Conservation (phyloP, 768 basidiomycete species). For the Tricholoma flavovirens region DNA sequence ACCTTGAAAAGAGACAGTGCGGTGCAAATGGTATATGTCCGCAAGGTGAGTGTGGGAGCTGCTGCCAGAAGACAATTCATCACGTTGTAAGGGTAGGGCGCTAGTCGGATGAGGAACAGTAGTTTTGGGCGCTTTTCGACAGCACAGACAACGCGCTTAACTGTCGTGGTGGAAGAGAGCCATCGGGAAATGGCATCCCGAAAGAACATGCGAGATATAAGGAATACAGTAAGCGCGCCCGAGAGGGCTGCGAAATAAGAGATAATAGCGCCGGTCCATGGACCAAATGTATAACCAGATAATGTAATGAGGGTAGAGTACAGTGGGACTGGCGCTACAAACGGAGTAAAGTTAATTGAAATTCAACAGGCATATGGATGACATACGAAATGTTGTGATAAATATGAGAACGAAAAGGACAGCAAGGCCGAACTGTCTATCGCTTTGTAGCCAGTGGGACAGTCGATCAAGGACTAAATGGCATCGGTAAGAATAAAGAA, state of each 20-base stretch:
- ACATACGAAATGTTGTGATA: slow-evolving; percentile 82
- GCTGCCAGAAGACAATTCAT: slow-evolving; percentile 93
- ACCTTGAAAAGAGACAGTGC: slow-evolving; percentile 84
- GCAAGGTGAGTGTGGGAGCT: slow-evolving; percentile 72
- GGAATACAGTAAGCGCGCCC: slow-evolving; percentile 81
- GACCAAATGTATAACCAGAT: slow-evolving; percentile 87
- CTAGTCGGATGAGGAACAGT: slow-evolving; percentile 86
- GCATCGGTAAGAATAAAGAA: not conserved
- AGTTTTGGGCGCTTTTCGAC: slow-evolving; percentile 85
- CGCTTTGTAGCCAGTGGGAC: slow-evolving; percentile 69
- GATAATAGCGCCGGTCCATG: slow-evolving; percentile 78
- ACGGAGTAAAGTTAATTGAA: slow-evolving; percentile 2
- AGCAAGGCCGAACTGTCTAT: slow-evolving; percentile 68
- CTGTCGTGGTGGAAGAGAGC: slow-evolving; percentile 62
- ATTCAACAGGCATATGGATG: slow-evolving; percentile 8
- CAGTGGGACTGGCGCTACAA: slow-evolving; percentile 77
- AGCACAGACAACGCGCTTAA: slow-evolving; percentile 78
- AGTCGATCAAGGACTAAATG: slow-evolving; percentile 72
- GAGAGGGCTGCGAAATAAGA: slow-evolving; percentile 83
- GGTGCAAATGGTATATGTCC: slow-evolving; percentile 76
- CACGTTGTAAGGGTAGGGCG: slow-evolving; percentile 91
- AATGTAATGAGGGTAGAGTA: slow-evolving; percentile 92
- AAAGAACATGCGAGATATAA: slow-evolving; percentile 69
- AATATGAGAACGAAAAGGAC: slow-evolving; percentile 81
- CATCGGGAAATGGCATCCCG: slow-evolving; percentile 66